Base-by-base conservation (phyloP, 1,139 yeast species). In the Nakaseomyces kungkrabaensis region DNA sequence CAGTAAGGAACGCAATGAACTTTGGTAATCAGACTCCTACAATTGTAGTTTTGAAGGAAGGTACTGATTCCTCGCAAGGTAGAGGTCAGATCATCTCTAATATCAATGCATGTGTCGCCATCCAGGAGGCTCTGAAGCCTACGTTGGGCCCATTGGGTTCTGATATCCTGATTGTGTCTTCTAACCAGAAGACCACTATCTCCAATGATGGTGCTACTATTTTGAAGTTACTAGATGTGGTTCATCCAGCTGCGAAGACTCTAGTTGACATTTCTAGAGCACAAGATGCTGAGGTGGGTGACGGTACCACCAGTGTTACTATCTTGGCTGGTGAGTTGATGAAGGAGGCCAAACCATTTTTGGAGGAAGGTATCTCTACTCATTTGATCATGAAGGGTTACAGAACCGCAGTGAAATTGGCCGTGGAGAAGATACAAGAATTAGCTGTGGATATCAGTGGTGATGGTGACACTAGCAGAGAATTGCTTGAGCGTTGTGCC, bases 211-310 rank as follows among this genome's bases (percentile, higher is more conserved):
- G 98, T 53, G 98, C 98, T 48, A 94, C 99, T 2, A 92, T 92
- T 59, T 75, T 92, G 68, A 88, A 85, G 67, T 75, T 90, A 54
- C 73, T 92, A 59, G 98, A 94, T 65, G 95, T 94, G 52, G 97
- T 94, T 29, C 99, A 92, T 66, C 98, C 99, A 5, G 98, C 98
- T 13, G 98, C 98, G 10, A 85, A 86, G 66, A 84, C 92, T 67
- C 73, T 92, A 58, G 98, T 92, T 49, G 99, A 92, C 67, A 87
- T 92, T 53, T 87, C 97, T 11, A 79, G 96, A 63, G 83, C 97
- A 1, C 99, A 92, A 71, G 99, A 92, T 69, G 96, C 97, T 25
- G 99, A 92, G 70, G 97, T 92, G 51, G 99, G 99, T 55, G 99
- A 92, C 68, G 99, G 99, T 58, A 92, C 99, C 41, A 92, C 98